Conservation (phyloP, 1,284 basidiomycete species). For the Cryptococcus maquisensis region DNA sequence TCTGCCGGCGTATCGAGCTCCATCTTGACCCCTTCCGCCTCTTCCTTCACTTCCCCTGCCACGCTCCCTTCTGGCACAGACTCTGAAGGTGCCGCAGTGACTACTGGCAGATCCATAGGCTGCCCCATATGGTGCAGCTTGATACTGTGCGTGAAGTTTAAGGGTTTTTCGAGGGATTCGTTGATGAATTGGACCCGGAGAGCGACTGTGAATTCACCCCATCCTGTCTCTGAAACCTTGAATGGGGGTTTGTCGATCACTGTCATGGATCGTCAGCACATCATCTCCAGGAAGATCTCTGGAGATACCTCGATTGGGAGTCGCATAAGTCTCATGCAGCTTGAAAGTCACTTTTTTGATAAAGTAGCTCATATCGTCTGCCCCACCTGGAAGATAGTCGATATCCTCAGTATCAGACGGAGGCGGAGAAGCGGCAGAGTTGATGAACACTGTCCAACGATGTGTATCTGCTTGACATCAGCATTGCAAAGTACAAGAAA, state of each 20-base stretch:
- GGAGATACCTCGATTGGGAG: slow-evolving; percentile 75
- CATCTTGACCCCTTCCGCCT: slow-evolving; percentile 1
- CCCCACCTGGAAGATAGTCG: slow-evolving; percentile 59
- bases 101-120: slow-evolving; percentile 49
- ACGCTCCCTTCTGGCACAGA: slow-evolving; percentile 16
- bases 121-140: slow-evolving; percentile 91
- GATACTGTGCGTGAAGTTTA: slow-evolving; percentile 83
- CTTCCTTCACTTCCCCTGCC: slow-evolving; percentile 4
- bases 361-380: slow-evolving; percentile 80
- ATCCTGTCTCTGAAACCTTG: slow-evolving; percentile 93
- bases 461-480: slow-evolving; percentile 75
- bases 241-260: slow-evolving; percentile 91
- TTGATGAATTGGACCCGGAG: slow-evolving; percentile 89
- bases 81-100: slow-evolving; percentile 54
- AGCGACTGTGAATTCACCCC: slow-evolving; percentile 98
- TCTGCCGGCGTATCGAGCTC: slow-evolving; percentile 2
- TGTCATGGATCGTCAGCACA: slow-evolving; percentile 40
- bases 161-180: slow-evolving; percentile 87
- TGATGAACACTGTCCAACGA: slow-evolving; percentile 92
- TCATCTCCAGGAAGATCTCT: background rate
- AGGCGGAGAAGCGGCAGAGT: slow-evolving; percentile 55
- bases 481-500: slow-evolving; percentile 39
- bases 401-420: slow-evolving; percentile 54
- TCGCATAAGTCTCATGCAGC: slow-evolving; percentile 93
- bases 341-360: slow-evolving; percentile 96